A percentile compares a stretch with the other conserved stretches of the same genome.
phyloP scores from a whole-genome alignment of 2,329 filamentous ascomycete species.

The Penicillium sclerotiorum region DNA sequence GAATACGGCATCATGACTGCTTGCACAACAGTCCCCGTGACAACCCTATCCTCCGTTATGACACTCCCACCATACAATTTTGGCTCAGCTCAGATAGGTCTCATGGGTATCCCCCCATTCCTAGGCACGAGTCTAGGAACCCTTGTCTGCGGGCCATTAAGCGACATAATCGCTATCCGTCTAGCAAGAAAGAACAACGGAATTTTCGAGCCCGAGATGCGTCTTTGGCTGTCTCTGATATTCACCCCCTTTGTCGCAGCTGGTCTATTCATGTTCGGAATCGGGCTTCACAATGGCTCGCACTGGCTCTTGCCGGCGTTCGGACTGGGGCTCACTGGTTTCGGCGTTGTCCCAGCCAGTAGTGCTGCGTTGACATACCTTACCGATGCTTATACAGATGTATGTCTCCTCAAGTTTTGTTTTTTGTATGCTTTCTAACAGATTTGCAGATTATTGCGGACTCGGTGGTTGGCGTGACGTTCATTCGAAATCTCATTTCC shows the following conservation, averaged over 20 bases:
- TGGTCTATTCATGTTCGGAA: constrained; percentile 46
- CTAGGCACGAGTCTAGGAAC: constrained; percentile 42
- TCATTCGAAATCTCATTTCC: constrained; percentile 49
- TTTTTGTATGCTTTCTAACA: background rate
- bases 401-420: constrained; percentile 15
- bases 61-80: constrained; percentile 46
- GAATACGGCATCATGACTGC: constrained; percentile 44
- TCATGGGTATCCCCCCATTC: constrained; percentile 45
- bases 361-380: constrained; percentile 32
- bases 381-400: constrained; percentile 33
- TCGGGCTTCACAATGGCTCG: constrained; percentile 32
- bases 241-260: constrained; percentile 36
- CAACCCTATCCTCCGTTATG: constrained; percentile 41
- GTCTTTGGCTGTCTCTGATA: constrained; percentile 37
- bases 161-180: constrained; percentile 40
- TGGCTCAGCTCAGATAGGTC: constrained; percentile 38
- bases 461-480: constrained; percentile 49
- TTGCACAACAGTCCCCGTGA: constrained; percentile 43
- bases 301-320: constrained; percentile 24
- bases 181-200: constrained; percentile 42
- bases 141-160: constrained; percentile 37
- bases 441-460: constrained; percentile 49
- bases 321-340: constrained; percentile 21
- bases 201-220: constrained; percentile 50
- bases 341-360: constrained; percentile 26